Base-by-base conservation (phyloP, 192 early-diverging fungal species). In the Tieghemiomyces parasiticus region DNA sequence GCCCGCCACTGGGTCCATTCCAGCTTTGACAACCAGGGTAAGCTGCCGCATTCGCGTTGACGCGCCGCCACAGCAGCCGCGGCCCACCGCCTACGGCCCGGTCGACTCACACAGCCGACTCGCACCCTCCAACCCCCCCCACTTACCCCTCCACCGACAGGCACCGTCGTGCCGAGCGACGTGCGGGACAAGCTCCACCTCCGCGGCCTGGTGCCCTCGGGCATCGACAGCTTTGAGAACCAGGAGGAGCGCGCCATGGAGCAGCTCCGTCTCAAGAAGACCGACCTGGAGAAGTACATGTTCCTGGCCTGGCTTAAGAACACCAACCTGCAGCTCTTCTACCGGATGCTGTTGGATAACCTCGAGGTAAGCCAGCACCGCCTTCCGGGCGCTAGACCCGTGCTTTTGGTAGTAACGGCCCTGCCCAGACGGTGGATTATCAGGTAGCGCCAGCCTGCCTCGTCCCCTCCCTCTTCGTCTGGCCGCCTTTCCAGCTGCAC, bases 221-320 rank as follows among this genome's bases (percentile, higher is more conserved):
- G 74, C 32, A 76, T 90, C 60, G 91, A 92, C 73, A 79, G 68
- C 56, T 73, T 88, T 52, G 78, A 81, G 2, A 66, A 67, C 13
- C 91, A 95, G 69, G 84, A 85, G 61, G 74, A 77, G 35, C 87
- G 90, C 55, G 86, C 85, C 2, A 64, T 87, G 19, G 67, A 74
- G 44, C 82, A 86, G 71, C 69, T 95, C 26, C 70, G 81, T 42
- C 68, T 76, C 66, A 82, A 88, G 72, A 63, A 76, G 22, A 74
- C 78, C 4, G 65, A 80, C 14, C 70, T 95, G 42, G 88, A 92
- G 51, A 89, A 91, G 69, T 91, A 90, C 68, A 78, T 84, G 38
- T 93, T 89, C 71, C 72, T 95, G 66, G 81, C 86, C 50, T 80
- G 85, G 71, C 75, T 95, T 67, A 76, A 83, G 63, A 87, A 78